These are phyloP conservation scores for Hypoxylon intermedium DNA, from an alignment of 495 filamentous ascomycete species.

Conservation along the genomic window DNA sequence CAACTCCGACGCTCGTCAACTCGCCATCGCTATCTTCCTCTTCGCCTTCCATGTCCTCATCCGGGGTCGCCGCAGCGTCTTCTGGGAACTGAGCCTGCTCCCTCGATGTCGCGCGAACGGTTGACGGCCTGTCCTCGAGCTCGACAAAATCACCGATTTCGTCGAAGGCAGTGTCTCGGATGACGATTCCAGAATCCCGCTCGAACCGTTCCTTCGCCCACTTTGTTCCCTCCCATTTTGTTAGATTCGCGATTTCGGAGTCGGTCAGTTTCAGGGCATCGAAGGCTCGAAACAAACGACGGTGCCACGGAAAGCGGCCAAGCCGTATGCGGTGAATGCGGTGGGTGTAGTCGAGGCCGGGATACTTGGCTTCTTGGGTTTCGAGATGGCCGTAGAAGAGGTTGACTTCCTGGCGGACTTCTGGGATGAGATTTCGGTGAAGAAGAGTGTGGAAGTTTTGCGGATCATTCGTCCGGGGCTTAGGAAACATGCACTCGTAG, in stretches of 20 bases:
- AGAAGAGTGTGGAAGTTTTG: conserved; percentile 61
- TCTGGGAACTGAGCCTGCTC: conserved; percentile 35
- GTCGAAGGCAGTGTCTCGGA: conserved; percentile 80
- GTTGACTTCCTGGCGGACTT: conserved; percentile 85
- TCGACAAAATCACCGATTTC: conserved; percentile 64
- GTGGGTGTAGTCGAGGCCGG: conserved; percentile 85
- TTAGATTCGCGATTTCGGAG: conserved; percentile 76
- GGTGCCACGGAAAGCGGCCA: conserved; percentile 80
- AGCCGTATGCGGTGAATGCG: conserved; percentile 83
- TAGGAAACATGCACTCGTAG: conserved; percentile 63
- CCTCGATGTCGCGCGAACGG: conserved; percentile 46
- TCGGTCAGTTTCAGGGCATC: conserved; percentile 78
- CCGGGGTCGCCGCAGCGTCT: conserved; percentile 47
- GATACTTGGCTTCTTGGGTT: conserved; percentile 87
- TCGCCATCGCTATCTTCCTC: conserved; percentile 71
- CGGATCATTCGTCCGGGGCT: conserved; percentile 56
- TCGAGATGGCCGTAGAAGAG: conserved; percentile 87
- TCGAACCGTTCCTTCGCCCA: conserved; percentile 88
- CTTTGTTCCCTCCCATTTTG: conserved; percentile 93
- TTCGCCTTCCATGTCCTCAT: conserved; percentile 65
- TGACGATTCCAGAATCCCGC: conserved; percentile 72
- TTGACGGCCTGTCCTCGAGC: conserved; percentile 52
- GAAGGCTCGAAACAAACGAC: conserved; percentile 80
- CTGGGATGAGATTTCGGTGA: conserved; percentile 74
- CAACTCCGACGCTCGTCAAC: conserved; percentile 73